These are phyloP conservation scores for Camellia oleifera DNA, from an alignment of 179 eudicot species.

Conservation along the genomic window DNA sequence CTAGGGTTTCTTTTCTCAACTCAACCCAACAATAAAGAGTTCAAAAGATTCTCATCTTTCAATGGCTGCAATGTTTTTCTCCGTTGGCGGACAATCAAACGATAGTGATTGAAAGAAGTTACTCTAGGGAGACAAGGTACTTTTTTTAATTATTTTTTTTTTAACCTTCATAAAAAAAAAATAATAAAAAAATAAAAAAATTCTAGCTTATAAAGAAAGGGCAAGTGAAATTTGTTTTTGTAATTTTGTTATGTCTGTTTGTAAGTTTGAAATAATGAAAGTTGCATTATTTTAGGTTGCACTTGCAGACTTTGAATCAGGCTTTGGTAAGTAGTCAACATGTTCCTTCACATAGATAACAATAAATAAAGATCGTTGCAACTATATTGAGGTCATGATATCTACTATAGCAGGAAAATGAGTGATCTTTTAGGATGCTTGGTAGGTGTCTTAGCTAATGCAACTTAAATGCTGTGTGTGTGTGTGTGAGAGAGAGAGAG, in stretches of 20 bases:
- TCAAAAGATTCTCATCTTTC: constrained; percentile 5
- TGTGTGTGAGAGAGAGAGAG: neutral
- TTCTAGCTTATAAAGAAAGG: neutral
- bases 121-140: neutral
- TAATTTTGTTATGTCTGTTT: neutral
- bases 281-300: neutral
- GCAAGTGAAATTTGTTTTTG: neutral
- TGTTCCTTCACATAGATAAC: neutral
- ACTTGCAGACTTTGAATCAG: neutral
- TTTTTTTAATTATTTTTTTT: neutral
- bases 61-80: neutral
- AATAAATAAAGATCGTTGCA: neutral
- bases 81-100: neutral
- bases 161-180: neutral
- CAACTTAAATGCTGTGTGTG: no score
- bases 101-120: constrained; percentile 2
- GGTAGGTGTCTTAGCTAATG: no score
- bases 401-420: neutral
- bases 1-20: constrained; percentile 19
- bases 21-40: neutral
- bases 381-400: neutral
- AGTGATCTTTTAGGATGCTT: neutral
- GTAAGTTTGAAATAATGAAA: neutral
- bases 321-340: neutral
- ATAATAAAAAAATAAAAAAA: neutral